Conservation (phyloP, 2,329 filamentous ascomycete genomes). For the Didymella sp. region DNA sequence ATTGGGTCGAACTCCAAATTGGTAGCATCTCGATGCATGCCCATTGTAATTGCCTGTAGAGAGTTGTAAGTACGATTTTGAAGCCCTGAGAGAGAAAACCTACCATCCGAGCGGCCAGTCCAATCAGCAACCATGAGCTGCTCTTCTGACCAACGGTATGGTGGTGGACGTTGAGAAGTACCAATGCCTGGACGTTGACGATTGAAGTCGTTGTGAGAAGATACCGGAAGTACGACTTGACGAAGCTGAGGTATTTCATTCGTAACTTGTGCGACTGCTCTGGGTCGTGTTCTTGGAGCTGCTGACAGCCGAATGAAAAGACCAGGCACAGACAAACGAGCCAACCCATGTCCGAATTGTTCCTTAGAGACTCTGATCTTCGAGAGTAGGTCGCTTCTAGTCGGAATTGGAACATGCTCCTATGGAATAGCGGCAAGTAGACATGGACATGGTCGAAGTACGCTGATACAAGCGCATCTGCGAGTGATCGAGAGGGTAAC, state of each 20-base stretch:
- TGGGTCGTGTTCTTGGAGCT: constrained; percentile 43
- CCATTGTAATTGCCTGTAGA: constrained; percentile 51
- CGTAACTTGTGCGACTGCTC: constrained; percentile 29
- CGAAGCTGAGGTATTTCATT: constrained; percentile 36
- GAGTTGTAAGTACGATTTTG: background rate
- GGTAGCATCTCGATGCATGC: constrained; percentile 54
- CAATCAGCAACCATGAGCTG: constrained; percentile 52
- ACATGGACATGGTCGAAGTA: constrained; percentile 53
- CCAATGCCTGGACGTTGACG: constrained; percentile 53
- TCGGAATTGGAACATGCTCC: constrained; percentile 50
- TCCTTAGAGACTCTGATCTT: constrained; percentile 25
- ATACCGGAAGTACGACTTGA: constrained; percentile 46
- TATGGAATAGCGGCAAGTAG: constrained; percentile 50
- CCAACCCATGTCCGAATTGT: constrained; percentile 52
- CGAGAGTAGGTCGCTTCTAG: constrained; percentile 51
- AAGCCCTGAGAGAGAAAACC: background rate
- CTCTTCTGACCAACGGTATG: constrained; percentile 54
- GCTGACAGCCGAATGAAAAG: constrained; percentile 53
- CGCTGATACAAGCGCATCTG: constrained; percentile 50
- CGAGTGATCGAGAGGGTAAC: constrained; percentile 47
- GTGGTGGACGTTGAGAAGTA: constrained; percentile 53
- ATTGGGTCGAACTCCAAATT: constrained; percentile 49
- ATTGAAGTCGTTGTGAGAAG: constrained; percentile 50
- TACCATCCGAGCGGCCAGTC: constrained; percentile 52
- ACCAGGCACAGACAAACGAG: constrained; percentile 53